These are phyloP conservation scores for Melaleuca quinquenervia DNA, from an alignment of 345 rosid genomes.

Conservation along the genomic window DNA sequence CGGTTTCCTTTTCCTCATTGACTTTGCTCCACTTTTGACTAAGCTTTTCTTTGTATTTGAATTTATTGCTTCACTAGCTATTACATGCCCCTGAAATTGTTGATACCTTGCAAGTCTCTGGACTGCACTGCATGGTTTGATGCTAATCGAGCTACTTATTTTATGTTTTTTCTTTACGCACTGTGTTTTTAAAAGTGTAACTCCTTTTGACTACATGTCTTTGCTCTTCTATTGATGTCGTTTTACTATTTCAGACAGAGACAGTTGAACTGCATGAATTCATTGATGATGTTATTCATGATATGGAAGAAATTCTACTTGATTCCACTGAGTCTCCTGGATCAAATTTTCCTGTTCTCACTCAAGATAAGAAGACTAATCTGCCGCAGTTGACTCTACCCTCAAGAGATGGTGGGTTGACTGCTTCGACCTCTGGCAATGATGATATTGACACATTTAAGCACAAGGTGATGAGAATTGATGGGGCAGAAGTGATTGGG, in stretches of 20 bases:
- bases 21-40: neutral
- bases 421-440: constrained; percentile 63
- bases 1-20: too few species aligned
- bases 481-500: constrained; percentile 79
- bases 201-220: neutral
- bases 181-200: neutral
- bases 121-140: neutral
- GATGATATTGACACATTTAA: constrained; percentile 26
- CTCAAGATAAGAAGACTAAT: constrained; percentile 37
- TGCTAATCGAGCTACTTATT: neutral
- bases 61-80: neutral
- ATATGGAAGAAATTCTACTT: constrained; percentile 93
- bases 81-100: neutral
- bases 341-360: constrained; percentile 20
- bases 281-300: constrained; percentile 83
- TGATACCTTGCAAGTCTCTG: neutral
- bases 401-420: constrained; percentile 63
- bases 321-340: constrained; percentile 70
- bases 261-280: constrained; percentile 44
- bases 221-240: neutral
- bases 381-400: constrained; percentile 41
- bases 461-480: constrained; percentile 35
- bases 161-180: neutral
- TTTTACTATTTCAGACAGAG: constrained; percentile 33
- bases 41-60: neutral